These are phyloP conservation scores for Wolfiporia cocos DNA, from an alignment of 1,284 basidiomycete genomes.

Conservation along the genomic window DNA sequence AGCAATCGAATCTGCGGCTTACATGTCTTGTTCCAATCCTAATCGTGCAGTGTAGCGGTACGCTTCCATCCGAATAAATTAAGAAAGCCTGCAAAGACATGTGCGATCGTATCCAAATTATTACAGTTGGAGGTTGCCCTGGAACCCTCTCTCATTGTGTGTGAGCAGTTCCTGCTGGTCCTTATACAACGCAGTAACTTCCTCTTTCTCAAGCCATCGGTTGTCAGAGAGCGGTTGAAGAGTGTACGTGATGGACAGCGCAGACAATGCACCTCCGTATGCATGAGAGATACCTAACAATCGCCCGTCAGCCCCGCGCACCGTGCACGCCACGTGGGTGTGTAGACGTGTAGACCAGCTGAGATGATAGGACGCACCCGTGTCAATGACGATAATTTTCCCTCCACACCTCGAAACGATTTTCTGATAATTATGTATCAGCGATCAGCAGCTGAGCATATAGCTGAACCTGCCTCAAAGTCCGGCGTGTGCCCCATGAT, in stretches of 20 bases:
- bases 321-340: background rate
- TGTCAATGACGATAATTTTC: slow-evolving; percentile 89
- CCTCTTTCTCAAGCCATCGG: slow-evolving; percentile 71
- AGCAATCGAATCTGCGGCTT: too few relatives aligned
- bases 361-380: slow-evolving; percentile 35
- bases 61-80: too few relatives aligned
- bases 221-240: slow-evolving; percentile 41
- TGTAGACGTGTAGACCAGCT: background rate
- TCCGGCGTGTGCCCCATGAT: slow-evolving; percentile 95
- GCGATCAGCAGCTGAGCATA: background rate
- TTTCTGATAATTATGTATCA: slow-evolving; percentile 42
- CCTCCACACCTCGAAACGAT: slow-evolving; percentile 82
- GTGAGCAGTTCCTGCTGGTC: slow-evolving; percentile 50
- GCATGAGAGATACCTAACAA: slow-evolving; percentile 80
- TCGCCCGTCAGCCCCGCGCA: too few relatives aligned
- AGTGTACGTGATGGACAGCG: slow-evolving; percentile 79
- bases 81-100: too few relatives aligned
- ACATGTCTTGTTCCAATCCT: too few relatives aligned
- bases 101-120: too few relatives aligned
- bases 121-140: slow-evolving; percentile 34
- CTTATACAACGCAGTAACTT: slow-evolving; percentile 73
- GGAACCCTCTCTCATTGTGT: slow-evolving; percentile 41
- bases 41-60: too few relatives aligned
- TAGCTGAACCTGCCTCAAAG: slow-evolving; percentile 49
- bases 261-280: slow-evolving; percentile 87